Conservation (phyloP, 2,329 filamentous ascomycete species). For the Rugonectria rugulosa region DNA sequence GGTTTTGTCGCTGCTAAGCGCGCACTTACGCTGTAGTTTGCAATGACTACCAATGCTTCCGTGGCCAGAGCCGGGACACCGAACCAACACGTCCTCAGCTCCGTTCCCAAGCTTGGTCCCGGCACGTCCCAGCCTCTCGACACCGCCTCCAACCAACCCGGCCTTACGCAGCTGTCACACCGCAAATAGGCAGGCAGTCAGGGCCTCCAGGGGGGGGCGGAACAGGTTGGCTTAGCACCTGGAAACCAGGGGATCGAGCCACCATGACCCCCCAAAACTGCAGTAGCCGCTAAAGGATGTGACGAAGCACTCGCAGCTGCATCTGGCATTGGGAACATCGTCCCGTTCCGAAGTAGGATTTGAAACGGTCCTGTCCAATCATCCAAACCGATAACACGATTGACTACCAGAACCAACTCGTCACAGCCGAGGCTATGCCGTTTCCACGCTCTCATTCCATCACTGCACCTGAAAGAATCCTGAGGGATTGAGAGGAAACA, state of each 20-base stretch:
- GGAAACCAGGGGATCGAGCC: background rate
- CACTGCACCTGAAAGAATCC: background rate
- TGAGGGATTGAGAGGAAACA: no score
- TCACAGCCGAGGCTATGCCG: no score
- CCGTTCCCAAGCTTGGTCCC: no score
- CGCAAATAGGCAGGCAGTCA: no score
- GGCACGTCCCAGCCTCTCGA: no score
- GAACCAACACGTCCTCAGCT: background rate
- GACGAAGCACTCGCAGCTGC: background rate
- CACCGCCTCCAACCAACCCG: background rate
- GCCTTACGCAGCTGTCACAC: background rate
- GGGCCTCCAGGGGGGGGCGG: no score
- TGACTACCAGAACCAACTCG: no score
- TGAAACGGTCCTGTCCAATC: background rate
- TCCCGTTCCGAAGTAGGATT: background rate
- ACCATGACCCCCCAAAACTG: background rate
- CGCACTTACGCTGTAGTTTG: background rate
- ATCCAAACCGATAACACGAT: no score
- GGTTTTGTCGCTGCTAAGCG: background rate
- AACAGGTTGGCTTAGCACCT: no score
- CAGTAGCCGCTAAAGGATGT: background rate
- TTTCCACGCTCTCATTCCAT: no score
- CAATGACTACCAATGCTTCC: constrained; percentile 1
- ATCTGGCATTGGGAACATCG: background rate
- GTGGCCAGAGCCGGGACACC: background rate